A percentile compares a stretch with the other conserved stretches of the same genome.
These are phyloP conservation scores for Pinus albicaulis DNA, from an alignment of 75 land plant species.

Conservation along the genomic window DNA sequence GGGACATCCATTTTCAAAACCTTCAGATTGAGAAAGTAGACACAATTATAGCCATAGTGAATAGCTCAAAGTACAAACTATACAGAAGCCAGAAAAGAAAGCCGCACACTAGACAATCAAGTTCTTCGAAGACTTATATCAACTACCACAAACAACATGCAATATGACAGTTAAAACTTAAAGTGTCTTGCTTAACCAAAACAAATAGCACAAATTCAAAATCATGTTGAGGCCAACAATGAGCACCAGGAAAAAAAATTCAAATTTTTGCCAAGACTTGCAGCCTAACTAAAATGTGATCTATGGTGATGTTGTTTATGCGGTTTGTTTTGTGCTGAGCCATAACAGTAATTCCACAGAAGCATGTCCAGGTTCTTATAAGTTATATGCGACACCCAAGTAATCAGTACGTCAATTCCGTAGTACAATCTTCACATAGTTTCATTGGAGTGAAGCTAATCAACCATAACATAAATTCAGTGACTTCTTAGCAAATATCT, in stretches of 20 bases:
- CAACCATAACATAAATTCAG: not conserved
- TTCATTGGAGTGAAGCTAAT: not conserved
- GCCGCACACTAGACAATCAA: not conserved
- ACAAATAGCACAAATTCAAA: not conserved
- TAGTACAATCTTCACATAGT: not conserved
- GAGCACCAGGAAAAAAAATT: not conserved
- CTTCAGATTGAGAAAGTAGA: constrained; percentile 2
- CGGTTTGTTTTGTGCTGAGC: too few relatives aligned
- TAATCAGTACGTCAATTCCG: too few relatives aligned
- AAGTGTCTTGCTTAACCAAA: not conserved
- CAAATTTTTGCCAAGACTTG: not conserved
- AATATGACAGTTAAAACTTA: not conserved
- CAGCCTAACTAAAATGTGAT: not conserved
- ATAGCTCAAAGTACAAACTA: not conserved
- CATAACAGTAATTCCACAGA: too few relatives aligned
- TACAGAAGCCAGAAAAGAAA: not conserved
- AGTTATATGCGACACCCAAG: too few relatives aligned
- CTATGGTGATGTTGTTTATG: too few relatives aligned
- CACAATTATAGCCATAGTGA: not conserved
- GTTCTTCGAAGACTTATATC: not conserved
- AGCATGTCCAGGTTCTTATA: too few relatives aligned
- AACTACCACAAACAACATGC: not conserved
- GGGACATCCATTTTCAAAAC: not conserved
- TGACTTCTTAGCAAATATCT: not conserved
- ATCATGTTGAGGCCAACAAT: not conserved